Evolutionary conservation across 2,329 filamentous ascomycete species (phyloP).

Genomic region (Fusarium nanum): DNA sequence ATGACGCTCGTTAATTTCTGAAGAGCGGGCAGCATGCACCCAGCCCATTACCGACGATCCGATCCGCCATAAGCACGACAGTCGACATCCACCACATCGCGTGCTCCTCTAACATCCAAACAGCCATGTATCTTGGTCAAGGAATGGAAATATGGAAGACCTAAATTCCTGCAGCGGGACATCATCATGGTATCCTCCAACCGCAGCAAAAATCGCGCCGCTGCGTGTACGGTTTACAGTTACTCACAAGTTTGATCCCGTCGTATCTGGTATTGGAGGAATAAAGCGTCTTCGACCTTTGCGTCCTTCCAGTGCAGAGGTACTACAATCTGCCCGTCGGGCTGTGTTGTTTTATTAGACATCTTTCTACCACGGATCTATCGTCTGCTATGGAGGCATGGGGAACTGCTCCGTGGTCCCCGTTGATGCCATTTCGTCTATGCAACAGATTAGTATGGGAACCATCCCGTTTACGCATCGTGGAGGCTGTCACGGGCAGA

Average conservation of each 20-base stretch:
- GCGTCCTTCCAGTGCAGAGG: neutral
- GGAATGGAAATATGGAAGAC: neutral
- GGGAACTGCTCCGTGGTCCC: neutral
- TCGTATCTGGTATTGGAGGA: neutral
- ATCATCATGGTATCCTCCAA: constrained; percentile 3
- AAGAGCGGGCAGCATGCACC: constrained; percentile 9
- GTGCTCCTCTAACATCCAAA: neutral
- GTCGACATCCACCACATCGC: constrained; percentile 7
- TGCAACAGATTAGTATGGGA: neutral
- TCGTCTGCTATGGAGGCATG: neutral
- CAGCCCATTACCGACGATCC: constrained; percentile 36
- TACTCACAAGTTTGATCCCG: neutral
- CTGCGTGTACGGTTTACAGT: constrained; percentile 4
- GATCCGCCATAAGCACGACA: constrained; percentile 28
- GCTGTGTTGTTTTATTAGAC: neutral
- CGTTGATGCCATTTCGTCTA: neutral
- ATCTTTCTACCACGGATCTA: constrained; percentile 4
- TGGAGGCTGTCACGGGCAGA: neutral
- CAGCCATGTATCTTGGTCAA: neutral
- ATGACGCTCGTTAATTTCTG: neutral
- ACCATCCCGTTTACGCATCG: neutral
- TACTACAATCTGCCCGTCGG: neutral
- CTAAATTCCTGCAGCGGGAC: neutral
- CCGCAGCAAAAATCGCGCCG: constrained; percentile 16
- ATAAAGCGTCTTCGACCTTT: neutral